phyloP scores from a whole-genome alignment of 441 rosid genomes.

The Gossypium lobatum region DNA sequence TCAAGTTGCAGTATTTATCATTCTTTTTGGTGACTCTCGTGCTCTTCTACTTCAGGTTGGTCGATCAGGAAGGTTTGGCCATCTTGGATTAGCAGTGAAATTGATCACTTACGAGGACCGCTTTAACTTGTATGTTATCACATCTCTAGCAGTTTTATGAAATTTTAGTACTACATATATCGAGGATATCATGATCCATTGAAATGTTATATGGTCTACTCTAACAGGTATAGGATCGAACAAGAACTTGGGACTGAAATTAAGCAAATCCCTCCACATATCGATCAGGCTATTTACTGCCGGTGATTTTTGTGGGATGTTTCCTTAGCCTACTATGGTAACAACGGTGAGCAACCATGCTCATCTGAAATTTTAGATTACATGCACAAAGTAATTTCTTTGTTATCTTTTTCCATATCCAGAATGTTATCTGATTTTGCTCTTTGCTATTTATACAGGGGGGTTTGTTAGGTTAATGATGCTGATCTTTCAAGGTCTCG shows the following conservation, averaged over 20 bases:
- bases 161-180: background rate
- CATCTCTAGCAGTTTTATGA: background rate
- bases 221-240: conserved; percentile 91
- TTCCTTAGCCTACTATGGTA: conserved; percentile 10
- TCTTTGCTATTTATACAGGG: background rate
- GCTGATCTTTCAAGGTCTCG: background rate
- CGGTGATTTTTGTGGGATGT: conserved; percentile 32
- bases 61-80: conserved; percentile 98
- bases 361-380: background rate
- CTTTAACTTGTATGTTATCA: conserved; percentile 71
- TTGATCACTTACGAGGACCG: conserved; percentile 97
- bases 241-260: conserved; percentile 99
- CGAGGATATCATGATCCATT: background rate
- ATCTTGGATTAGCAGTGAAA: conserved; percentile 97
- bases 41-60: conserved; percentile 56
- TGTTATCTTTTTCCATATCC: background rate
- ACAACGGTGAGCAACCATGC: conserved; percentile 37
- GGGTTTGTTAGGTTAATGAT: background rate
- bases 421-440: background rate
- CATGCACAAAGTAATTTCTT: background rate
- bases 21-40: too few relatives aligned
- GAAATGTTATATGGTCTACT: background rate
- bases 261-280: conserved; percentile 97
- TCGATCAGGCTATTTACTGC: conserved; percentile 94
- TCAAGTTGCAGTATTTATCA: too few relatives aligned